These are phyloP conservation scores for Nitzschia sp. DNA, from an alignment of 108 stramenopile species.

Conservation along the genomic window DNA sequence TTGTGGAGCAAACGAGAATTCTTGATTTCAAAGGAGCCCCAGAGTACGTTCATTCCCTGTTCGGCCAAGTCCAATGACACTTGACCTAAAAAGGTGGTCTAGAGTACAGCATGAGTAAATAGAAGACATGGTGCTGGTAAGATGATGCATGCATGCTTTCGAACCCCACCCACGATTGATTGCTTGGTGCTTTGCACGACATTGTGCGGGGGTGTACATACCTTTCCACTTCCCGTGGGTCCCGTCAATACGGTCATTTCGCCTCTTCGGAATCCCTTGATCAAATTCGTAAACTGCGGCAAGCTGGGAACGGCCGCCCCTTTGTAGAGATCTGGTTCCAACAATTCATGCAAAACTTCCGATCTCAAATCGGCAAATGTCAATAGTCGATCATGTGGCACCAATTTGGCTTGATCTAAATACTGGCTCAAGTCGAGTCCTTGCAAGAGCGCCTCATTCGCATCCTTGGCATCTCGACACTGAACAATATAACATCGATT, in stretches of 20 bases:
- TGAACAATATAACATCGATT: slow-evolving; percentile 73
- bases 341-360: slow-evolving; percentile 81
- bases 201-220: too few relatives aligned
- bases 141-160: too few relatives aligned
- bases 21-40: slow-evolving; percentile 98
- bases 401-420: slow-evolving; percentile 54
- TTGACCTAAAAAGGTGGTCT: slow-evolving; percentile 97
- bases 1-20: slow-evolving; percentile 91
- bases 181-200: too few relatives aligned
- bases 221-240: slow-evolving; percentile 85
- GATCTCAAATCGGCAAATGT: slow-evolving; percentile 73
- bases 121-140: neutral
- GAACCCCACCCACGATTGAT: too few relatives aligned
- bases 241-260: slow-evolving; percentile 98
- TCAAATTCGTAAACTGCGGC: slow-evolving; percentile 78
- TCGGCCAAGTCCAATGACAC: slow-evolving; percentile 91
- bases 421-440: slow-evolving; percentile 68
- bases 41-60: slow-evolving; percentile 87
- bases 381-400: slow-evolving; percentile 80
- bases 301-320: slow-evolving; percentile 72
- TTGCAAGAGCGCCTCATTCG: slow-evolving; percentile 92
- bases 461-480: slow-evolving; percentile 85
- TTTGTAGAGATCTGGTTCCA: slow-evolving; percentile 73
- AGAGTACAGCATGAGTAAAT: neutral
- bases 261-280: slow-evolving; percentile 93